phyloP scores from a whole-genome alignment of 2,329 filamentous ascomycete genomes.

The Ceratocystis cacaofunesta region DNA sequence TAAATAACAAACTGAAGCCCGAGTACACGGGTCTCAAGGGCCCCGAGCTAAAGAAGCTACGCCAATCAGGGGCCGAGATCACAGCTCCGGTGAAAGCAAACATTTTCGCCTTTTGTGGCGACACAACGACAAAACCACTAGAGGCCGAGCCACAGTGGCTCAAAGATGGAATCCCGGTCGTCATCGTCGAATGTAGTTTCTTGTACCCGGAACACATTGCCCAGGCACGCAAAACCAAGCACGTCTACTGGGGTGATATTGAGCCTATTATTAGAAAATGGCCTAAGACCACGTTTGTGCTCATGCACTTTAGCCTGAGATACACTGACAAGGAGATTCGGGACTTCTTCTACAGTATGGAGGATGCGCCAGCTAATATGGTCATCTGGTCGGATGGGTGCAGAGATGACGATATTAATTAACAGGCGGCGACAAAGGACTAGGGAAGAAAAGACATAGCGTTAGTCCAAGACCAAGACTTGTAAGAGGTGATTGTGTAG shows the following conservation, averaged over 20 bases:
- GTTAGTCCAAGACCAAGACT: neutral
- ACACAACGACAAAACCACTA: constrained; percentile 30
- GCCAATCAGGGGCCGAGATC: constrained; percentile 26
- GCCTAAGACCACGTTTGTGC: constrained; percentile 30
- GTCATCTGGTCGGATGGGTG: constrained; percentile 33
- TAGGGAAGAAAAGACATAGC: neutral
- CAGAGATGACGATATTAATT: constrained; percentile 12
- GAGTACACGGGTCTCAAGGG: constrained; percentile 27
- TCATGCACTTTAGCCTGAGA: constrained; percentile 34
- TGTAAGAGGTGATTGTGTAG: neutral
- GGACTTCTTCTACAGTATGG: constrained; percentile 29
- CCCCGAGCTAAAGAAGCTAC: constrained; percentile 26
- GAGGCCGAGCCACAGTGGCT: constrained; percentile 29
- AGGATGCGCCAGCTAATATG: constrained; percentile 29
- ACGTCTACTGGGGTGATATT: constrained; percentile 33
- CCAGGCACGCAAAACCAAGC: constrained; percentile 33
- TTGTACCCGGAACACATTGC: constrained; percentile 29
- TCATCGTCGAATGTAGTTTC: constrained; percentile 37
- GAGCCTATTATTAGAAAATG: constrained; percentile 31
- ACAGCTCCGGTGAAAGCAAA: constrained; percentile 27
- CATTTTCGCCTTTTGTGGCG: constrained; percentile 35
- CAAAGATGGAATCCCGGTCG: constrained; percentile 27
- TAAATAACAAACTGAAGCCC: constrained; percentile 27
- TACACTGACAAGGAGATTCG: constrained; percentile 29
- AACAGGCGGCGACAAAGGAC: too few relatives aligned